These are phyloP conservation scores for Cercophora scortea DNA, from an alignment of 495 filamentous ascomycete species.

Conservation along the genomic window DNA sequence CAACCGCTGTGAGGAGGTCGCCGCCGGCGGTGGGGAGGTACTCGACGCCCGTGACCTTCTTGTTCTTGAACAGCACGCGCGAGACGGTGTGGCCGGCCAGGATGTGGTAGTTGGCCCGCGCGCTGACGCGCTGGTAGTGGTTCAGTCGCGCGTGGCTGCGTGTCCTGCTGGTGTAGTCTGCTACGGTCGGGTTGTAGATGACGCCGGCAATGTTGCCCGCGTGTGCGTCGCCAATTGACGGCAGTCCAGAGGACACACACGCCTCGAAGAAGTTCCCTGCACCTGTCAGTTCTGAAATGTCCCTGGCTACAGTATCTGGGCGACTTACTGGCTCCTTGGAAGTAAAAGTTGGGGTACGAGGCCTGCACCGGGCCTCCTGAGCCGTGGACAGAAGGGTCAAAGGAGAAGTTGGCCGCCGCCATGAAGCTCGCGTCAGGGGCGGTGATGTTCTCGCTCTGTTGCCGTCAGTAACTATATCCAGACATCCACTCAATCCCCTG, in stretches of 20 bases:
- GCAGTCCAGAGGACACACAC: neutral
- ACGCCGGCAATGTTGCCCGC: neutral
- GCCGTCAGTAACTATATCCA: neutral
- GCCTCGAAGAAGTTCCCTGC: conserved; percentile 1
- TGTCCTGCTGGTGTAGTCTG: neutral
- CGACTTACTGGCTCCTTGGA: neutral
- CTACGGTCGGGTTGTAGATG: neutral
- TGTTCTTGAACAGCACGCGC: conserved; percentile 20
- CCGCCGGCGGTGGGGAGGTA: neutral
- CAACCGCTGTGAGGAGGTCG: conserved; percentile 18
- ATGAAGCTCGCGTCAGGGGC: conserved; percentile 9
- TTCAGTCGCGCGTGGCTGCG: conserved; percentile 4
- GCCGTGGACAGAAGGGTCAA: neutral
- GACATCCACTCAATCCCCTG: neutral
- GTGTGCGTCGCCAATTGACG: neutral
- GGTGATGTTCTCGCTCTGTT: conserved; percentile 14
- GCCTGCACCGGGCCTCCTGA: neutral
- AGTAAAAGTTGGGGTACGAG: conserved; percentile 4
- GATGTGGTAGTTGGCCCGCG: conserved; percentile 6
- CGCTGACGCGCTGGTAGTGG: neutral
- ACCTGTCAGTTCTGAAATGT: too few species aligned
- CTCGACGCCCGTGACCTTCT: conserved; percentile 1
- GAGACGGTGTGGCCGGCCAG: conserved; percentile 15
- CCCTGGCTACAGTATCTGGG: neutral
- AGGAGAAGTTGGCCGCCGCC: conserved; percentile 1